Percentiles rank a stretch among this genome's conserved stretches.
Conservation (phyloP, 257 asterid genomes). For the Osmanthus fragrans region DNA sequence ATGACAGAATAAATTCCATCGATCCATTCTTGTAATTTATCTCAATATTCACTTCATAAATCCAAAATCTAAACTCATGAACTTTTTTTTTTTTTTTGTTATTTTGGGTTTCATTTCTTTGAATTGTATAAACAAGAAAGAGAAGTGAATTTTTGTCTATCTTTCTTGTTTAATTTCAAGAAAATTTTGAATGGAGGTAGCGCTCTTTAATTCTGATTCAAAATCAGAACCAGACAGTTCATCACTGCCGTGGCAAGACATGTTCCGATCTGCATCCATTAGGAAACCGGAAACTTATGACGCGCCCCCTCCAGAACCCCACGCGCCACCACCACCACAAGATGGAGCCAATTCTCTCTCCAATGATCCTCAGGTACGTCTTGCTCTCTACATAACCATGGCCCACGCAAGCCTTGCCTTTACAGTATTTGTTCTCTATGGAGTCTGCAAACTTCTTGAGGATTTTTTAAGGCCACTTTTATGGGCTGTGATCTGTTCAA, state of each 20-base stretch:
- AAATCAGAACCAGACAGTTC: constrained; percentile 46
- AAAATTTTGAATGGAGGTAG: constrained; percentile 51
- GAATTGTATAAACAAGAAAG: not conserved
- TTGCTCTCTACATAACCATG: constrained; percentile 93
- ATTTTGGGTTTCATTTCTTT: not conserved
- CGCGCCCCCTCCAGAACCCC: constrained; percentile 34
- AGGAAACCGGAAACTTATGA: constrained; percentile 62
- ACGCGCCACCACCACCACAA: constrained; percentile 27
- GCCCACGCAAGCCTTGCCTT: constrained; percentile 91
- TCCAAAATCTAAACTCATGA: too few species aligned
- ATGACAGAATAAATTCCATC: too few species aligned
- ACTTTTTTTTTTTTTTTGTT: too few species aligned
- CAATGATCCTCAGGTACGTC: constrained; percentile 88
- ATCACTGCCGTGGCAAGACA: constrained; percentile 82
- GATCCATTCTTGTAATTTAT: too few species aligned
- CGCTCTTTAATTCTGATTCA: constrained; percentile 58
- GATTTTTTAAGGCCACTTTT: constrained; percentile 80
- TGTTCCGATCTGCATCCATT: constrained; percentile 89
- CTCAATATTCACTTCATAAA: too few species aligned
- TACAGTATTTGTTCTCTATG: constrained; percentile 60
- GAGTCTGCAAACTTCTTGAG: constrained; percentile 70
- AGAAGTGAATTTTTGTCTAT: not conserved
- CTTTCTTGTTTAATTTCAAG: constrained; percentile 15
- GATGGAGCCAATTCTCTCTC: constrained; percentile 37
- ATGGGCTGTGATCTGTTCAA: constrained; percentile 94